Evolutionary conservation across 1,284 basidiomycete species (phyloP).

Genomic region (Sporisorium sorghi): DNA sequence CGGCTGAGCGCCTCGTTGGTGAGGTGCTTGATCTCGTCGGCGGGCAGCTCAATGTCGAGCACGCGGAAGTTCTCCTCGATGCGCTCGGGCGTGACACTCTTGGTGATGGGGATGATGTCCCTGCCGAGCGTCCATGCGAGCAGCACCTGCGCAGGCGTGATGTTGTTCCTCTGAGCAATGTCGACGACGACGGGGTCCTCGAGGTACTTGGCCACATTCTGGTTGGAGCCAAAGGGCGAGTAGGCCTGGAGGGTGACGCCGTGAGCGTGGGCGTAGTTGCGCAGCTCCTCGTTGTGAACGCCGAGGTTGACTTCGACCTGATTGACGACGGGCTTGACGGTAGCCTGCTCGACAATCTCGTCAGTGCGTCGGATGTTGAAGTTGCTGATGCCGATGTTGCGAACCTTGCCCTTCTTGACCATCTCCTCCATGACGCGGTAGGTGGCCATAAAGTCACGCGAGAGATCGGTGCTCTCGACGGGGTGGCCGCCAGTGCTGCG

Average conservation of each 20-base stretch:
- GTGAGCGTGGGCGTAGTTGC: slow-evolving; percentile 75
- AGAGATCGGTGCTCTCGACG: slow-evolving; percentile 78
- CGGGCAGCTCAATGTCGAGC: slow-evolving; percentile 46
- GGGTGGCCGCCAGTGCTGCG: slow-evolving; percentile 68
- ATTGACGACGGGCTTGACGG: slow-evolving; percentile 61
- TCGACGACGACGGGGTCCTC: slow-evolving; percentile 55
- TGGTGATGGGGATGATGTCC: slow-evolving; percentile 58
- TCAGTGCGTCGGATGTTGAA: slow-evolving; percentile 64
- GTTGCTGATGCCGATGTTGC: slow-evolving; percentile 75
- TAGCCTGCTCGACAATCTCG: slow-evolving; percentile 45
- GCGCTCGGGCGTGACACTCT: slow-evolving; percentile 48
- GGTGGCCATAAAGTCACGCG: slow-evolving; percentile 56
- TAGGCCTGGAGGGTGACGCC: slow-evolving; percentile 60
- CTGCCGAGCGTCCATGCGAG: slow-evolving; percentile 59
- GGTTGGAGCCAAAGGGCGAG: slow-evolving; percentile 59
- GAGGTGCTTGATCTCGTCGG: slow-evolving; percentile 59
- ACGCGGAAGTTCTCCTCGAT: slow-evolving; percentile 60
- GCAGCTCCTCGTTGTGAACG: slow-evolving; percentile 80
- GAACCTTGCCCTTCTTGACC: slow-evolving; percentile 65
- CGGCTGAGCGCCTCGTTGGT: slow-evolving; percentile 55
- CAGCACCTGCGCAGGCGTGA: slow-evolving; percentile 61
- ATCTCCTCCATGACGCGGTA: slow-evolving; percentile 64
- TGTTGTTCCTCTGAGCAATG: slow-evolving; percentile 58
- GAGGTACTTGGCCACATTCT: slow-evolving; percentile 54
- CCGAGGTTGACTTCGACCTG: slow-evolving; percentile 65